Conservation (phyloP, 1,284 basidiomycete species). For the Ganoderma resinaceum region DNA sequence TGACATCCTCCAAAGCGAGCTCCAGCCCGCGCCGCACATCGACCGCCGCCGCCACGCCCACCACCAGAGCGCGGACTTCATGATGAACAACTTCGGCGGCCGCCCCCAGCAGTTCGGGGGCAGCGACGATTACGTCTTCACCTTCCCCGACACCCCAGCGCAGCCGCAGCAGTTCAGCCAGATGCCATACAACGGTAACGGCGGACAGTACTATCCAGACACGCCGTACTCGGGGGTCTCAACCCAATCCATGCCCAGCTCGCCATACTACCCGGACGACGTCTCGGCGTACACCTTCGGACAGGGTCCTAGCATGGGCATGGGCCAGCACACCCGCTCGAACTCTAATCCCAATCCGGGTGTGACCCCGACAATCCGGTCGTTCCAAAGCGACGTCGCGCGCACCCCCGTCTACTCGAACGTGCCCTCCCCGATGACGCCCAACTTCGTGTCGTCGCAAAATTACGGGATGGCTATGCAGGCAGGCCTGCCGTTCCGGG, state of each 20-base stretch:
- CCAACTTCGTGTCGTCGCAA: constrained; percentile 18
- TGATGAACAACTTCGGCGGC: constrained; percentile 15
- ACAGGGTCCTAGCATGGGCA: constrained; percentile 1
- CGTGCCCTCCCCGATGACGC: constrained; percentile 23
- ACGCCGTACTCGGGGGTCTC: constrained; percentile 17
- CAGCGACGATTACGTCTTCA: constrained; percentile 26
- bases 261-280: constrained; percentile 27
- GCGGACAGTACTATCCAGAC: constrained; percentile 13
- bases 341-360: constrained; percentile 21
- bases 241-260: constrained; percentile 26
- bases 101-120: constrained; percentile 22
- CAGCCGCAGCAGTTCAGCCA: constrained; percentile 21
- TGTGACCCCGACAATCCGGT: constrained; percentile 27
- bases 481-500: constrained; percentile 22
- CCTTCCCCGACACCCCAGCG: constrained; percentile 24
- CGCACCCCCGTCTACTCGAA: constrained; percentile 23
- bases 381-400: constrained; percentile 24
- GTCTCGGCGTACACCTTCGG: constrained; percentile 20
- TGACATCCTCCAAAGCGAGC: constrained; percentile 32
- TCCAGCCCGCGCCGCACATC: constrained; percentile 14
- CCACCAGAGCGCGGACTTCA: constrained; percentile 20
- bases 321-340: constrained; percentile 22
- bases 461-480: constrained; percentile 21
- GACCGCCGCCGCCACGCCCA: constrained; percentile 23
- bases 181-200: constrained; percentile 12